Evolutionary conservation across 495 filamentous ascomycete species (phyloP).

Genomic region (Penicillium atrosanguineum): DNA sequence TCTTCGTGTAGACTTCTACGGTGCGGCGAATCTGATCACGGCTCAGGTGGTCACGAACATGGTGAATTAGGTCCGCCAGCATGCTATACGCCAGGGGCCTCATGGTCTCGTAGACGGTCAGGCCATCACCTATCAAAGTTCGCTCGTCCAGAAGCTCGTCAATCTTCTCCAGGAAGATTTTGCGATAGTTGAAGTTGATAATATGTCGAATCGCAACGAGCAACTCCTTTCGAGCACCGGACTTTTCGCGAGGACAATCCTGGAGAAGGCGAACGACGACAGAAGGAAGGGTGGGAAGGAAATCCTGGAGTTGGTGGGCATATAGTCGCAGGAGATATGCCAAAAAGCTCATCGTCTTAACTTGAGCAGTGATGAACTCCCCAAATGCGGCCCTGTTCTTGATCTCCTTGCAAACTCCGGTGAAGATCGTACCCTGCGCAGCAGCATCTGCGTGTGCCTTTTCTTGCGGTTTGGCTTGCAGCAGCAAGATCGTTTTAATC

Average conservation of each 20-base stretch:
- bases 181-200: conserved; percentile 98
- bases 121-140: conserved; percentile 89
- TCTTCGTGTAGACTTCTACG: conserved; percentile 94
- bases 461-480: conserved; percentile 92
- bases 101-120: conserved; percentile 96
- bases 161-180: conserved; percentile 92
- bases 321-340: conserved; percentile 91
- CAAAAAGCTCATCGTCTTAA: conserved; percentile 99
- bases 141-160: conserved; percentile 92
- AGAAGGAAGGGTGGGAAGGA: conserved; percentile 79
- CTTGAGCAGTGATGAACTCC: conserved; percentile 95
- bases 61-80: conserved; percentile 96
- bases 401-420: conserved; percentile 90
- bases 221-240: conserved; percentile 88
- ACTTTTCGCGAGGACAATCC: conserved; percentile 93
- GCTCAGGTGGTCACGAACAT: conserved; percentile 80
- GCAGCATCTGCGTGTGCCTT: conserved; percentile 84
- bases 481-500: conserved; percentile 83
- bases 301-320: conserved; percentile 82
- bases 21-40: conserved; percentile 90
- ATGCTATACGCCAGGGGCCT: conserved; percentile 96
- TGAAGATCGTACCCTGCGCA: conserved; percentile 74
- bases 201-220: conserved; percentile 96
- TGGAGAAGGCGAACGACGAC: conserved; percentile 90
- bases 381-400: conserved; percentile 93